These are phyloP conservation scores for Argentina anserina DNA, from an alignment of 306 rosid species.

Conservation along the genomic window DNA sequence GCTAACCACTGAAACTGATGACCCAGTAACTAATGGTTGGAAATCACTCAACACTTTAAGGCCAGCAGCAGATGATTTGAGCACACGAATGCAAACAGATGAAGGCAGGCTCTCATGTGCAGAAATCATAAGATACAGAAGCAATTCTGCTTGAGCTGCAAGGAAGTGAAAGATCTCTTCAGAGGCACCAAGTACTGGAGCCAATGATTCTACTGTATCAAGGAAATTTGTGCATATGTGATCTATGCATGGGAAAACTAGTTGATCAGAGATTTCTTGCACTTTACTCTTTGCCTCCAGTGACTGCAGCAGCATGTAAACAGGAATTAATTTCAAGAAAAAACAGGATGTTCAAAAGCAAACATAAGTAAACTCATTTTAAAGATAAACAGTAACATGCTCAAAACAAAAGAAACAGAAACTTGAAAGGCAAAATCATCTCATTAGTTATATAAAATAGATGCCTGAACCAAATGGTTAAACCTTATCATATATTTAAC, in stretches of 20 bases:
- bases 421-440: not conserved
- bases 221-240: slow-evolving; percentile 58
- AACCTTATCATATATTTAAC: not conserved
- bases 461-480: not conserved
- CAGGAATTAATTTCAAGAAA: slow-evolving; percentile 4
- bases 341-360: not conserved
- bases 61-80: slow-evolving; percentile 64
- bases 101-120: slow-evolving; percentile 43
- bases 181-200: slow-evolving; percentile 49
- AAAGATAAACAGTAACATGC: not conserved
- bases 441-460: no score
- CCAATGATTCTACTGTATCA: slow-evolving; percentile 52
- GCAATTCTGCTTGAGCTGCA: slow-evolving; percentile 61
- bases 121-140: slow-evolving; percentile 56
- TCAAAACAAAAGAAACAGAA: slow-evolving; percentile 12
- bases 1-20: slow-evolving; percentile 43
- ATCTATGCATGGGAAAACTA: slow-evolving; percentile 50
- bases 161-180: slow-evolving; percentile 61
- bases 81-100: slow-evolving; percentile 43
- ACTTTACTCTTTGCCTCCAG: slow-evolving; percentile 30
- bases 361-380: not conserved
- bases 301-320: slow-evolving; percentile 45
- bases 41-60: slow-evolving; percentile 63
- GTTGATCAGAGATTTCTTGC: slow-evolving; percentile 42
- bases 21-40: slow-evolving; percentile 40